Percentiles rank a stretch among this genome's conserved stretches.
Evolutionary conservation across 148 eudicot species (phyloP).

Genomic region (Beta vulgaris): DNA sequence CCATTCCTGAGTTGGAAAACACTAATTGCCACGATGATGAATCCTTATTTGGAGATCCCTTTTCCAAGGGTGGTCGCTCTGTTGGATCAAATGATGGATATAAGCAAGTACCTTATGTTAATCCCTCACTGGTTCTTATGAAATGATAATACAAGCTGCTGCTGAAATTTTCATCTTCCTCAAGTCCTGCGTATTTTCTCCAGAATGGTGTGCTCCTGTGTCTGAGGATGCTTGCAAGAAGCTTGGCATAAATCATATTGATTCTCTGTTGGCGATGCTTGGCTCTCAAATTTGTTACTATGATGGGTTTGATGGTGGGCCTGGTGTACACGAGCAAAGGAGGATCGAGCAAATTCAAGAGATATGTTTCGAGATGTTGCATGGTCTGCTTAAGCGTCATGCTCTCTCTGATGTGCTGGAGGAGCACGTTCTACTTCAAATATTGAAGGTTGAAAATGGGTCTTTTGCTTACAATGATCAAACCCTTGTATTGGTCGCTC

Average conservation of each 20-base stretch:
- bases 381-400: slow-evolving; percentile 51
- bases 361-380: slow-evolving; percentile 74
- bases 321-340: slow-evolving; percentile 47
- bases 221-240: slow-evolving; percentile 62
- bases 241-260: slow-evolving; percentile 58
- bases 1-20: slow-evolving; percentile 60
- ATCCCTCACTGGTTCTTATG: slow-evolving; percentile 49
- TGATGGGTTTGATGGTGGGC: slow-evolving; percentile 57
- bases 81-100: slow-evolving; percentile 78
- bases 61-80: slow-evolving; percentile 94
- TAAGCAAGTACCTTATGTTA: slow-evolving; percentile 60
- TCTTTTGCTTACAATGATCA: slow-evolving; percentile 64
- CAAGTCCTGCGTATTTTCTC: slow-evolving; percentile 57
- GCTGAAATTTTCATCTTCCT: slow-evolving; percentile 62
- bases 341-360: slow-evolving; percentile 60
- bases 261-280: slow-evolving; percentile 63
- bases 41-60: slow-evolving; percentile 93
- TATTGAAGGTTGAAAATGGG: slow-evolving; percentile 71
- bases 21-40: slow-evolving; percentile 88
- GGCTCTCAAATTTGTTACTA: slow-evolving; percentile 42
- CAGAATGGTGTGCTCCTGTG: slow-evolving; percentile 59
- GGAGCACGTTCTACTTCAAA: slow-evolving; percentile 63
- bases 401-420: slow-evolving; percentile 60
- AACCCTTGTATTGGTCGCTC: slow-evolving; percentile 79
- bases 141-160: slow-evolving; percentile 74